Conservation (phyloP, 2,329 filamentous ascomycete genomes). For the Emericellopsis atlantica region DNA sequence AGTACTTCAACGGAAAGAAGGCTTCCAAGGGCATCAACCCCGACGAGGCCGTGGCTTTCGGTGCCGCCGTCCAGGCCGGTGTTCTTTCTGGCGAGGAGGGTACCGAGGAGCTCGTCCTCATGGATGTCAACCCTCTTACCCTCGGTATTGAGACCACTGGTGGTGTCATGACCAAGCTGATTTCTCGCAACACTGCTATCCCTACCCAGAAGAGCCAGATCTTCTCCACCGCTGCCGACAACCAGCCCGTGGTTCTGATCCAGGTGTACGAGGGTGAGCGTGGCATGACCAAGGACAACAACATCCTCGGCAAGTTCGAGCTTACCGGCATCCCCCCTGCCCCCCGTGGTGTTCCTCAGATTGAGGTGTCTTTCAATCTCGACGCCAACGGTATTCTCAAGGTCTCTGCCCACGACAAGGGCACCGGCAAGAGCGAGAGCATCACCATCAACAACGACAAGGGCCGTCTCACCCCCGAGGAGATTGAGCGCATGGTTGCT, state of each 20-base stretch:
- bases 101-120: conserved; percentile 72
- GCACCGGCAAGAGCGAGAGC: conserved; percentile 90
- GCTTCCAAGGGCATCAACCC: conserved; percentile 99
- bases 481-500: conserved; percentile 98
- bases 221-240: conserved; percentile 93
- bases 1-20: conserved; percentile 93
- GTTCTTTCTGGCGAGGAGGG: conserved; percentile 81
- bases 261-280: conserved; percentile 94
- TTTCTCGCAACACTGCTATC: conserved; percentile 87
- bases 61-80: conserved; percentile 94
- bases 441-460: conserved; percentile 99
- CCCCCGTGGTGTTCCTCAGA: conserved; percentile 92
- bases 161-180: conserved; percentile 95
- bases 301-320: conserved; percentile 95
- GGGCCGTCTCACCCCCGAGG: conserved; percentile 88
- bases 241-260: conserved; percentile 90
- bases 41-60: conserved; percentile 96
- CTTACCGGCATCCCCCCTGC: conserved; percentile 91
- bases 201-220: conserved; percentile 96
- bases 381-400: conserved; percentile 98
- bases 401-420: conserved; percentile 94
- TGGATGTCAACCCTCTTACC: conserved; percentile 95
- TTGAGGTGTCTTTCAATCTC: conserved; percentile 95
- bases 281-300: conserved; percentile 92
- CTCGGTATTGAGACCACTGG: conserved; percentile 96